phyloP scores from a whole-genome alignment of 495 filamentous ascomycete species.

The Durotheca rogersii region DNA sequence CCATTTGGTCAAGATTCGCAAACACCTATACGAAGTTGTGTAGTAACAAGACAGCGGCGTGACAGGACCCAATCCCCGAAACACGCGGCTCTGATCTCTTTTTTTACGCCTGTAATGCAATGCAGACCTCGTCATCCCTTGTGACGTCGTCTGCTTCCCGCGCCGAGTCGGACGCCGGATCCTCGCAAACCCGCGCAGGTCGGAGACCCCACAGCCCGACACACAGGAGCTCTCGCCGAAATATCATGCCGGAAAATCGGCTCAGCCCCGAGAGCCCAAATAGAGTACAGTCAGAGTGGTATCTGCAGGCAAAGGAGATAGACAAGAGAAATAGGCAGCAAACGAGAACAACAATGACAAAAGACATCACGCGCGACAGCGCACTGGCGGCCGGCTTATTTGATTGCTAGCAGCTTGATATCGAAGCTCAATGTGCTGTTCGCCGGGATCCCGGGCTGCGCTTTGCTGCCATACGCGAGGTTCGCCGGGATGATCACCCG shows the following conservation, averaged over 20 bases:
- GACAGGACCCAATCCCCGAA: conserved; percentile 21
- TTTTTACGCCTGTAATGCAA: conserved; percentile 46
- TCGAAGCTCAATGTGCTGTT: conserved; percentile 94
- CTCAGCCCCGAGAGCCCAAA: conserved; percentile 22
- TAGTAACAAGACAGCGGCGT: conserved; percentile 1
- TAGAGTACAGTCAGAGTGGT: conserved; percentile 35
- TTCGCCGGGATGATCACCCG: conserved; percentile 82
- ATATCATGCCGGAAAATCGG: conserved; percentile 13
- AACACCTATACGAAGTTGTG: conserved; percentile 15
- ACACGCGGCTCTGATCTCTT: conserved; percentile 22
- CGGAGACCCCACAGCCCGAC: conserved; percentile 34
- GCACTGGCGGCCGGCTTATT: conserved; percentile 45
- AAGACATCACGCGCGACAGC: too few species aligned
- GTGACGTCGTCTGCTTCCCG: conserved; percentile 41
- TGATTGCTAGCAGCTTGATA: conserved; percentile 77
- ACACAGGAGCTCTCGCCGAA: conserved; percentile 18
- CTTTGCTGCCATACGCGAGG: conserved; percentile 82
- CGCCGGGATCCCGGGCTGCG: conserved; percentile 74
- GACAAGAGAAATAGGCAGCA: conserved; percentile 25
- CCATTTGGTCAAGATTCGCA: conserved; percentile 7
- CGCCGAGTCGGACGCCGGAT: conserved; percentile 37
- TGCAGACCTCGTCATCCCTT: conserved; percentile 51
- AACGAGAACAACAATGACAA: not conserved
- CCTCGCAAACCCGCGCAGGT: conserved; percentile 44
- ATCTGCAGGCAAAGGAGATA: conserved; percentile 34